Evolutionary conservation across 306 rosid genomes (phyloP).

Genomic region (Citrullus mucosospermus): DNA sequence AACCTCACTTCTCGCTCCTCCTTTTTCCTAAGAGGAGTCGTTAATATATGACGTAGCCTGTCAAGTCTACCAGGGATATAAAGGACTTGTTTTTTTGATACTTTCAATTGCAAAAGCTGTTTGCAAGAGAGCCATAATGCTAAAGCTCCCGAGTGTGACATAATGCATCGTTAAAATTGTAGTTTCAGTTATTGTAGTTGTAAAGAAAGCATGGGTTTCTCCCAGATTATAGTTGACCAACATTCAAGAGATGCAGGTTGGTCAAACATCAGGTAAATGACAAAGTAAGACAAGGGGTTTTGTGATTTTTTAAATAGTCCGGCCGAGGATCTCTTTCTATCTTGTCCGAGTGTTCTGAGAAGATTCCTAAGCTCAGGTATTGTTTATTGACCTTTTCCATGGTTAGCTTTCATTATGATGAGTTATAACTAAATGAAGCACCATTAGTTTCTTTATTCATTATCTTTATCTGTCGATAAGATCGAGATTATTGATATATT

Average conservation of each 20-base stretch:
- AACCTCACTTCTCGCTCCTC: neutral
- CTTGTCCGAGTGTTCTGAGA: neutral
- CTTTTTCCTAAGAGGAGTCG: neutral
- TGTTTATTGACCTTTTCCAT: neutral
- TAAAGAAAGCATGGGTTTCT: neutral
- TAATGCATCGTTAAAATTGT: neutral
- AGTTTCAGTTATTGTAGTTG: neutral
- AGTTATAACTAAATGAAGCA: neutral
- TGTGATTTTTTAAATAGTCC: neutral
- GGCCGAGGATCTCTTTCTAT: neutral
- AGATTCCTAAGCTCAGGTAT: neutral
- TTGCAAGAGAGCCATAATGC: neutral
- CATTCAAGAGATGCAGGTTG: neutral
- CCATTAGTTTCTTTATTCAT: neutral
- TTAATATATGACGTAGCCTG: neutral
- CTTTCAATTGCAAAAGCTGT: neutral
- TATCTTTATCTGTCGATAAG: neutral
- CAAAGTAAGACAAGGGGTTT: neutral
- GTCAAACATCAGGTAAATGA: neutral
- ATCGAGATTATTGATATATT: constrained; percentile 1
- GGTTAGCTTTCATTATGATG: neutral
- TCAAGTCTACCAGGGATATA: neutral
- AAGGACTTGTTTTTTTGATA: neutral
- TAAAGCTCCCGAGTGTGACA: neutral
- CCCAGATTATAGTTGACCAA: neutral